phyloP scores from a whole-genome alignment of 2,329 filamentous ascomycete species.

The Thielaviopsis cerberus region DNA sequence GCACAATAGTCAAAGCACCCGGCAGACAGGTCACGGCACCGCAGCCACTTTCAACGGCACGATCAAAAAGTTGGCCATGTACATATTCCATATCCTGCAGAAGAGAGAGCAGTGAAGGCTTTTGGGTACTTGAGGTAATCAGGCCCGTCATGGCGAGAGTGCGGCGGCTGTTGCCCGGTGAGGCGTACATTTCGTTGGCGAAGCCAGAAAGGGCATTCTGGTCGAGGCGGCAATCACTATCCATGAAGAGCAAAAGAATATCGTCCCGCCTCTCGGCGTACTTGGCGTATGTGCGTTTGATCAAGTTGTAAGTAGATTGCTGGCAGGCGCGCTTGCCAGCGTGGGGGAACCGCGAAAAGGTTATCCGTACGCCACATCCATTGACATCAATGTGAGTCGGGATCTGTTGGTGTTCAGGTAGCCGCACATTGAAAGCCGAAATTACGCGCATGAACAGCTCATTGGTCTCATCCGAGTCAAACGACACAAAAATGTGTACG shows the following conservation, averaged over 20 bases:
- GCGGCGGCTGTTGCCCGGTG: slow-evolving; percentile 73
- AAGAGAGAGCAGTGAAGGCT: slow-evolving; percentile 74
- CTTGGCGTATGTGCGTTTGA: not conserved
- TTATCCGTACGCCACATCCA: slow-evolving; percentile 68
- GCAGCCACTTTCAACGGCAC: slow-evolving; percentile 85
- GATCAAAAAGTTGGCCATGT: slow-evolving; percentile 88
- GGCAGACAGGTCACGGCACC: slow-evolving; percentile 88
- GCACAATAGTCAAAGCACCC: slow-evolving; percentile 83
- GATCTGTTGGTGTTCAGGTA: slow-evolving; percentile 40
- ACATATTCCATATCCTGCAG: slow-evolving; percentile 98
- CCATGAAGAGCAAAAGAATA: not conserved
- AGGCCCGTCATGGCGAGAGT: slow-evolving; percentile 97
- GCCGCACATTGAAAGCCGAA: not conserved
- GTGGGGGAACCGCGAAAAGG: slow-evolving; percentile 78
- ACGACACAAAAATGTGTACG: not conserved
- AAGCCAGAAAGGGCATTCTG: slow-evolving; percentile 76
- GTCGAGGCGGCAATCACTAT: slow-evolving; percentile 85
- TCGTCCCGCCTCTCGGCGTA: not conserved
- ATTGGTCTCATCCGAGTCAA: not conserved
- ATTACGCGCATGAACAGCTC: not conserved
- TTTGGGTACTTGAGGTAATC: slow-evolving; percentile 83
- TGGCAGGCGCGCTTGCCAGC: slow-evolving; percentile 89
- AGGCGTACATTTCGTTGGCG: slow-evolving; percentile 96
- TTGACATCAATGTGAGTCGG: slow-evolving; percentile 79
- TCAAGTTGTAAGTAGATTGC: slow-evolving; percentile 3